phyloP scores from a whole-genome alignment of 352 stramenopile species.

The Phytophthora aleatoria region DNA sequence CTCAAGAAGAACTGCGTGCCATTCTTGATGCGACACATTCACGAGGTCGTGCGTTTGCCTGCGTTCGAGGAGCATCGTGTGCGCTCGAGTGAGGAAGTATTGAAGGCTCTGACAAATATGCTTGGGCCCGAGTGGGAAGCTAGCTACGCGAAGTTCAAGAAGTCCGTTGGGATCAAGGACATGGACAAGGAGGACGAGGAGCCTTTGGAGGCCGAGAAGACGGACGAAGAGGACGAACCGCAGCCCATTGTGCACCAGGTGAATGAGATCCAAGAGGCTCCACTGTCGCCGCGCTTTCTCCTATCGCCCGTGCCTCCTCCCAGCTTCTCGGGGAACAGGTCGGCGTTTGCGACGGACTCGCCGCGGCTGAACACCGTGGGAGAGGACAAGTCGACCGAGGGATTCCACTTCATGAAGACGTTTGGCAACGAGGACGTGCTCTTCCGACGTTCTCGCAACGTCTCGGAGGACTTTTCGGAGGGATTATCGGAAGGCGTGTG shows the following conservation, averaged over 20 bases:
- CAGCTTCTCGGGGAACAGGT: conserved; percentile 41
- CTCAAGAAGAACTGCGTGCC: conserved; percentile 88
- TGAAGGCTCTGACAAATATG: conserved; percentile 82
- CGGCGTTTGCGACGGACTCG: conserved; percentile 54
- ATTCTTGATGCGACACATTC: conserved; percentile 88
- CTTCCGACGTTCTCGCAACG: conserved; percentile 65
- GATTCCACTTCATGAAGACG: conserved; percentile 65
- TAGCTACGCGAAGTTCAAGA: conserved; percentile 75
- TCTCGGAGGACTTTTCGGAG: conserved; percentile 79
- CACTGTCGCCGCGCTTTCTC: conserved; percentile 63
- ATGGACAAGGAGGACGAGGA: conserved; percentile 36
- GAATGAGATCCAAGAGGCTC: conserved; percentile 45
- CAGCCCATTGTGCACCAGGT: conserved; percentile 29
- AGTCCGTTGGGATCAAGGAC: conserved; percentile 39
- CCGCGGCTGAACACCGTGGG: conserved; percentile 47
- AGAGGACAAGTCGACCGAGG: conserved; percentile 40
- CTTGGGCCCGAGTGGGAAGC: conserved; percentile 78
- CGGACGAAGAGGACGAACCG: conserved; percentile 23
- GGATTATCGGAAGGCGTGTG: conserved; percentile 81
- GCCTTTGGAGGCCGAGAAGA: conserved; percentile 29
- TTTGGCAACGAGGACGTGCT: conserved; percentile 69
- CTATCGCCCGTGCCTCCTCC: conserved; percentile 48
- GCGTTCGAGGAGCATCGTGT: conserved; percentile 81
- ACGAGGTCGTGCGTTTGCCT: conserved; percentile 78
- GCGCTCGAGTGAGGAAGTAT: conserved; percentile 80